Base-by-base conservation (phyloP, 345 rosid genomes). In the Syzygium aromaticum region DNA sequence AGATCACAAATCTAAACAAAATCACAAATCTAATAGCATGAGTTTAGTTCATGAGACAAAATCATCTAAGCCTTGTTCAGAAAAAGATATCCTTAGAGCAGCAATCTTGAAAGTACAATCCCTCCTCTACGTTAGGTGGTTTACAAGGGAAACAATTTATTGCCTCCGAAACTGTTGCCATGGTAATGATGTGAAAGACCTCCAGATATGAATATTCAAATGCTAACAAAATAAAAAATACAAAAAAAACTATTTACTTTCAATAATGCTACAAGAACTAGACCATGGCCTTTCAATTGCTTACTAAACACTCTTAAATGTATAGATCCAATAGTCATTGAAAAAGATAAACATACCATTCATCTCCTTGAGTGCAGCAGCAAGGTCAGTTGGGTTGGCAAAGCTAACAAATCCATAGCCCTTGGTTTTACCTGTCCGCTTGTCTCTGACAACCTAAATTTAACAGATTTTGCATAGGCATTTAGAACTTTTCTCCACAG, bases 371-470 rank as follows among this genome's bases (percentile, higher is more conserved):
- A 96, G 91, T 4, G 99, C 99, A 13, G 90, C 99, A 8, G 99
- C 99, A 64, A 95, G 93, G 92, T 98, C 99, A 16, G 96, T 84
- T 84, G 96, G 95, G 88, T 90, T 98, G 84, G 94, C 91, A 92
- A 98, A 96, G 96, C 99, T 98, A 89, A 98, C 96, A 91, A 98
- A 98, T 28, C 99, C 99, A 87, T 94, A 98, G 67, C 99, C 99
- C 90, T 94, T 98, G 54, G 99, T 98, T 92, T 98, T 98, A n/a
- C 99, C 98, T 6, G 98, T 96, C 54, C 99, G 91, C 93, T 98
- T 98, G 88, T 98, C 99, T 91, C 99, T 94, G 25, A 96, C 96
- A 86, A 98, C 99, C 99, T 98, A 90, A 51, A 56, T 86, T 46
- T 43, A 73, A 38, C 49, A 38, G 22, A 38, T 73, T 19, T 38